A percentile compares a stretch with the other conserved stretches of the same genome.
These are phyloP conservation scores for Nothopassalora personata DNA, from an alignment of 2,329 filamentous ascomycete genomes.

Conservation along the genomic window DNA sequence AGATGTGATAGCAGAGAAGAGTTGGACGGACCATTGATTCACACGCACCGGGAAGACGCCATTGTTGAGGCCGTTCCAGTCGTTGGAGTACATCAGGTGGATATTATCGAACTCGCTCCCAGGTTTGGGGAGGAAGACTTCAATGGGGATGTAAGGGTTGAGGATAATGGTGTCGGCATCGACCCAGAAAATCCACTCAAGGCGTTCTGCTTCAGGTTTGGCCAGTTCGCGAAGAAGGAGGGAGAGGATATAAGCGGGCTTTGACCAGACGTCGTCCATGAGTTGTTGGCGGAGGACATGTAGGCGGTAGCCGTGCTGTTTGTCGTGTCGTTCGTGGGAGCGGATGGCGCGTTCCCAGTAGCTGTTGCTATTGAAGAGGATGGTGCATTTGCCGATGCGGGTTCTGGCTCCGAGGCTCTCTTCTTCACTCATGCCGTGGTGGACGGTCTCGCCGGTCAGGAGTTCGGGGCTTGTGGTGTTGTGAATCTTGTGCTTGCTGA, in stretches of 20 bases:
- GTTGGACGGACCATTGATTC: constrained; percentile 35
- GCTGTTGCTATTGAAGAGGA: constrained; percentile 35
- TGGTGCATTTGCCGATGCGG: constrained; percentile 37
- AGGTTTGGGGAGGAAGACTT: constrained; percentile 37
- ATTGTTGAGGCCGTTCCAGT: constrained; percentile 41
- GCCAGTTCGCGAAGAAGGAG: constrained; percentile 36
- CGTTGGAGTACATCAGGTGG: constrained; percentile 36
- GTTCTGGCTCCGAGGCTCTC: constrained; percentile 29
- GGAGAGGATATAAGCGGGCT: constrained; percentile 41
- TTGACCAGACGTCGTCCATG: constrained; percentile 43
- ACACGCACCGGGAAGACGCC: constrained; percentile 42
- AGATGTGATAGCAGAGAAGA: constrained; percentile 37
- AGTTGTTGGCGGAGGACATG: constrained; percentile 39
- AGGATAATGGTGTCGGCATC: constrained; percentile 43
- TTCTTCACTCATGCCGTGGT: constrained; percentile 23
- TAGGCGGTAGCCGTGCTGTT: constrained; percentile 39
- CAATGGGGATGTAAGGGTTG: constrained; percentile 39
- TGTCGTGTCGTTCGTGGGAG: constrained; percentile 39
- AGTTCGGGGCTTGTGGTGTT: background rate
- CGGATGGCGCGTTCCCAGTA: constrained; percentile 39
- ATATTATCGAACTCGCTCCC: constrained; percentile 32
- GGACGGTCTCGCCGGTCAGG: constrained; percentile 19
- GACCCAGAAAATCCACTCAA: constrained; percentile 43
- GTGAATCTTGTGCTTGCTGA: background rate
- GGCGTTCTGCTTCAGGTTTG: constrained; percentile 35